Conservation (phyloP, 2,329 filamentous ascomycete species). For the Septoria petroselini region DNA sequence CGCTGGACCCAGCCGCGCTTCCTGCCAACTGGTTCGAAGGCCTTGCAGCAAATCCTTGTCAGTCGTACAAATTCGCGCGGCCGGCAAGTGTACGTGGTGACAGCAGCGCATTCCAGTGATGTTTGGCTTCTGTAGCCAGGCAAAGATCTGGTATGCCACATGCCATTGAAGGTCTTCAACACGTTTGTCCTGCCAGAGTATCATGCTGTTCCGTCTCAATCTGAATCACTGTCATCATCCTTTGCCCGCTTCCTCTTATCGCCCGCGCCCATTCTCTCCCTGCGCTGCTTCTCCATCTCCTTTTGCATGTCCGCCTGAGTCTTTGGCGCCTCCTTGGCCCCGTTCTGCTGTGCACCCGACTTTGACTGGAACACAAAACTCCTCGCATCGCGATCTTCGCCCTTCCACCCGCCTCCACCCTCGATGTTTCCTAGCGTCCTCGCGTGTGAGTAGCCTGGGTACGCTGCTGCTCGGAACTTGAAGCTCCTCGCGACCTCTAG, state of each 20-base stretch:
- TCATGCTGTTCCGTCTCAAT: too few relatives aligned
- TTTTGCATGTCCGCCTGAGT: constrained; percentile 10
- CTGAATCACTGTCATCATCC: not conserved
- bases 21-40: too few relatives aligned
- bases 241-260: constrained; percentile 10
- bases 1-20: too few relatives aligned
- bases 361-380: constrained; percentile 48
- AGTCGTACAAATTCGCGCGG: too few relatives aligned
- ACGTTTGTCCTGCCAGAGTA: too few relatives aligned
- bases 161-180: too few relatives aligned
- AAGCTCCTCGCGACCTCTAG: constrained; percentile 69
- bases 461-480: constrained; percentile 62
- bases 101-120: too few relatives aligned
- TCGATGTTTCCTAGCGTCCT: constrained; percentile 63
- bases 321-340: not conserved
- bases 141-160: too few relatives aligned
- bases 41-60: too few relatives aligned
- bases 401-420: constrained; percentile 48
- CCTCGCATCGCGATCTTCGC: constrained; percentile 47
- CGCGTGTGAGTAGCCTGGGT: constrained; percentile 72
- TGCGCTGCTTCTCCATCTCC: constrained; percentile 9
- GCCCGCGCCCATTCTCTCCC: constrained; percentile 9
- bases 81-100: too few relatives aligned
- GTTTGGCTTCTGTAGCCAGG: too few relatives aligned
- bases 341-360: constrained; percentile 14